Percentiles rank a stretch among this genome's conserved stretches.
Conservation (phyloP, 306 rosid species). For the Vigna nakashimae region DNA sequence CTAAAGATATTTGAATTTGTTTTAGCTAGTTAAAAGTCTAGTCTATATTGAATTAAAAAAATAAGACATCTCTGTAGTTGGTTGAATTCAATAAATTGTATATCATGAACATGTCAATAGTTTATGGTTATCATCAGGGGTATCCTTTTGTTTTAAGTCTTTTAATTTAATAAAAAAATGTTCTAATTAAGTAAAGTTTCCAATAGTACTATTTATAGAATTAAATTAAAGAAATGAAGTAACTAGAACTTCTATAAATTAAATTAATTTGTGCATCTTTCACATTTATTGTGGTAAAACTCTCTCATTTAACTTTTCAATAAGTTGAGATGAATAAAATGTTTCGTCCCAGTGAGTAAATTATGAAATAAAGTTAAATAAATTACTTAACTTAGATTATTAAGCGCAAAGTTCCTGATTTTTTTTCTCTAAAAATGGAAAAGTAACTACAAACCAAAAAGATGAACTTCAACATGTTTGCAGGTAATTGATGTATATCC, state of each 20-base stretch:
- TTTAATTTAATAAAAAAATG: background rate
- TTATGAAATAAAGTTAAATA: background rate
- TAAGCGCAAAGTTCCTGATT: background rate
- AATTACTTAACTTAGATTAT: background rate
- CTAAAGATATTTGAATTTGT: no score
- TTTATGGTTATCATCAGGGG: no score
- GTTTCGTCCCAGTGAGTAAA: background rate
- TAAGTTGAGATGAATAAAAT: background rate
- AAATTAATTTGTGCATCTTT: background rate
- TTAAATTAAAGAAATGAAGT: background rate
- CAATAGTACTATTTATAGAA: background rate
- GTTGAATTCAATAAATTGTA: no score
- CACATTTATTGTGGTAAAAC: background rate
- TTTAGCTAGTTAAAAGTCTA: no score
- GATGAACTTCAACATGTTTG: background rate
- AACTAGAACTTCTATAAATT: background rate
- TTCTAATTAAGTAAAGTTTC: background rate
- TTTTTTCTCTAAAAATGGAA: background rate
- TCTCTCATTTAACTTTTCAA: background rate
- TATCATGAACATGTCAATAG: no score
- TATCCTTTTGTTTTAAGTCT: background rate
- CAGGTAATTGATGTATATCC: constrained; percentile 38
- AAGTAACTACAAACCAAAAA: background rate
- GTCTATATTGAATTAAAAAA: no score
- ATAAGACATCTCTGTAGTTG: no score